These are phyloP conservation scores for Sphagnum tenellum DNA, from an alignment of 225 moss, liverwort and hornwort genomes.

Conservation along the genomic window DNA sequence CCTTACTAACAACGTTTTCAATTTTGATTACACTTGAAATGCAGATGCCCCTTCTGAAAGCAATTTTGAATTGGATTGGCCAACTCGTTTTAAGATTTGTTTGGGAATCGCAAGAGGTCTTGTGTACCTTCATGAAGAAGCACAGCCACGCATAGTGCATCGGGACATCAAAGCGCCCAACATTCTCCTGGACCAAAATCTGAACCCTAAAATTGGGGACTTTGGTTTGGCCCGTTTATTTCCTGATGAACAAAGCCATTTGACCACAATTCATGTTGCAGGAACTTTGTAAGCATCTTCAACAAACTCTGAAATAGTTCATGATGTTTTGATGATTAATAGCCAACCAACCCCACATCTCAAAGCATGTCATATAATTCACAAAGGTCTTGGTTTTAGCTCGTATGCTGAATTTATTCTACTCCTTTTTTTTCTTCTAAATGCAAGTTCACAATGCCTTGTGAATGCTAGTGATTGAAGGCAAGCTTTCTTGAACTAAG, in stretches of 20 bases:
- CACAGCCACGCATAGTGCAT: constrained; percentile 21
- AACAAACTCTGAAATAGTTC: neutral
- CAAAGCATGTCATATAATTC: too few relatives aligned
- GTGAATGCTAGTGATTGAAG: too few relatives aligned
- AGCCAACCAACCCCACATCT: neutral
- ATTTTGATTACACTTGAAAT: too few relatives aligned
- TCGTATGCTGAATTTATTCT: too few relatives aligned
- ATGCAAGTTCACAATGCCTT: too few relatives aligned
- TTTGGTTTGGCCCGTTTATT: constrained; percentile 12
- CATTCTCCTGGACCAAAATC: constrained; percentile 15
- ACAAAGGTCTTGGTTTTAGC: too few relatives aligned
- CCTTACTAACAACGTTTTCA: too few relatives aligned
- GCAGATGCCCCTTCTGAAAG: neutral
- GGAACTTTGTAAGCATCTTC: constrained; percentile 15
- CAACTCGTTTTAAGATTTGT: constrained; percentile 13
- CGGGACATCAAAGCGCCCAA: constrained; percentile 22
- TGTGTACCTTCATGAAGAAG: constrained; percentile 18
- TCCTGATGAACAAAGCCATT: constrained; percentile 1
- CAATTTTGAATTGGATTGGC: constrained; percentile 7
- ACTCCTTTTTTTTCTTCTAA: too few relatives aligned
- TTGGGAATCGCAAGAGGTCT: constrained; percentile 17
- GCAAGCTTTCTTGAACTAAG: too few relatives aligned
- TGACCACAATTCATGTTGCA: constrained; percentile 3
- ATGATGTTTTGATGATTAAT: neutral
- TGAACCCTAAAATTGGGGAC: constrained; percentile 20